Base-by-base conservation (phyloP, 2,329 filamentous ascomycete species). In the Microthyrium microscopicum region DNA sequence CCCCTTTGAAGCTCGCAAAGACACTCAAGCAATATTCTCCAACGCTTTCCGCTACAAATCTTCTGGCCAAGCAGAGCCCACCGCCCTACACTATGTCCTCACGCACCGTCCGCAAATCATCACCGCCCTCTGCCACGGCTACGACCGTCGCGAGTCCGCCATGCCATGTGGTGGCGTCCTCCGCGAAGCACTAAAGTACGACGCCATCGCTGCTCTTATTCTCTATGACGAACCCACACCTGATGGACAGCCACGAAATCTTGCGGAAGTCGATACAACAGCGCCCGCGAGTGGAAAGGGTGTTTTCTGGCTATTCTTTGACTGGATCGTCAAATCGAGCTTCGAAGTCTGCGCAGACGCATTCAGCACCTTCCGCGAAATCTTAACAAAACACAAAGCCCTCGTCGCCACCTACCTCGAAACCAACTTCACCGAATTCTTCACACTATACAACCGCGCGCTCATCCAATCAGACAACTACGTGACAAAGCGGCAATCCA, bases 291-390 rank as follows among this genome's bases (percentile, higher is more conserved):
- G 70, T 29, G 85, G 85, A 9, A 68, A 73, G 28, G 87, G 87
- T 3, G 73, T 94, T 2, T 94, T 98, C 53, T 98, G 89, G 89
- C 77, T 72, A 29, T 95, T 95, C 58, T 95, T 98, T 50, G 73
- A 79, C 40, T 98, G 87, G 83, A 92, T 98, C 47, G 85, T 95
- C 58, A 83, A 83, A 57, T 83, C 84, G 45, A 85, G 80, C 20
- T 98, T 98, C 49, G 89, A 98, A 61, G 82, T 95, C 43, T 85
- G 84, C 46, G 87, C 89, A 20, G 89, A 98, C 62, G 87, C 89
- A 2, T 98, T 98, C 54, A 93, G 85, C 38, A 95, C 87, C 4
- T 98, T 98, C 57, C 71, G 87, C 83, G 85, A 94, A 58, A 75
- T 95, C 39, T 61, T 98, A 35, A 95, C 89, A 18, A 84, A 81